Evolutionary conservation across 2,329 filamentous ascomycete genomes (phyloP).

Genomic region (Monosporascus sp.): DNA sequence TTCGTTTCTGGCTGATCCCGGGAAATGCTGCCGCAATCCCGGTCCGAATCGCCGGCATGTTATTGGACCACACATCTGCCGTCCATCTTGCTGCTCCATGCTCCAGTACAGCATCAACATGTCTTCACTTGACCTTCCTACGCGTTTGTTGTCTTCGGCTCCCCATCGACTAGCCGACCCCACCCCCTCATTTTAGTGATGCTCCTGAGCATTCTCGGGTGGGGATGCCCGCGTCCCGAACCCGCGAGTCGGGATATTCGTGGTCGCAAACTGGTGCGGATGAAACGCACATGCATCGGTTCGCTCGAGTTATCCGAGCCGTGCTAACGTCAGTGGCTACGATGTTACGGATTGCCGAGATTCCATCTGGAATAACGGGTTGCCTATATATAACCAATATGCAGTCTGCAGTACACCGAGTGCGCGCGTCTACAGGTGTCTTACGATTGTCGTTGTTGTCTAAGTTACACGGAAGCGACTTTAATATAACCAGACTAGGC

Average conservation of each 20-base stretch:
- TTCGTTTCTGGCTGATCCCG: not conserved
- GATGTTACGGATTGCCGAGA: not conserved
- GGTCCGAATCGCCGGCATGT: not conserved
- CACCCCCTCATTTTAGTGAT: not conserved
- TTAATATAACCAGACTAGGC: not conserved
- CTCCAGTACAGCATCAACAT: not conserved
- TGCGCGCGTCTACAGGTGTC: not conserved
- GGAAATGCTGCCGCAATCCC: not conserved
- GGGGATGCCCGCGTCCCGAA: not conserved
- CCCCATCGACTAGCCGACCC: not conserved
- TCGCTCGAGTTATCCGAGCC: not conserved
- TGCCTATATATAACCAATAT: not conserved
- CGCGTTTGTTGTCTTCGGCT: not conserved
- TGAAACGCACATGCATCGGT: not conserved
- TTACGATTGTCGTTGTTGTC: not conserved
- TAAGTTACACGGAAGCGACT: not conserved
- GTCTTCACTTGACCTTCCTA: not conserved
- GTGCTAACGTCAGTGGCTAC: not conserved
- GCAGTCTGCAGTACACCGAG: not conserved
- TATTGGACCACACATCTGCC: constrained; percentile 19
- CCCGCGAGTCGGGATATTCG: not conserved
- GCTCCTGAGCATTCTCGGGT: not conserved
- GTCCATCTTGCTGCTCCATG: constrained; percentile 1
- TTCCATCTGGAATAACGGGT: not conserved
- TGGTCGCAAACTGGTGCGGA: not conserved